These are phyloP conservation scores for Turnera subulata DNA, from an alignment of 345 rosid genomes.

Conservation along the genomic window DNA sequence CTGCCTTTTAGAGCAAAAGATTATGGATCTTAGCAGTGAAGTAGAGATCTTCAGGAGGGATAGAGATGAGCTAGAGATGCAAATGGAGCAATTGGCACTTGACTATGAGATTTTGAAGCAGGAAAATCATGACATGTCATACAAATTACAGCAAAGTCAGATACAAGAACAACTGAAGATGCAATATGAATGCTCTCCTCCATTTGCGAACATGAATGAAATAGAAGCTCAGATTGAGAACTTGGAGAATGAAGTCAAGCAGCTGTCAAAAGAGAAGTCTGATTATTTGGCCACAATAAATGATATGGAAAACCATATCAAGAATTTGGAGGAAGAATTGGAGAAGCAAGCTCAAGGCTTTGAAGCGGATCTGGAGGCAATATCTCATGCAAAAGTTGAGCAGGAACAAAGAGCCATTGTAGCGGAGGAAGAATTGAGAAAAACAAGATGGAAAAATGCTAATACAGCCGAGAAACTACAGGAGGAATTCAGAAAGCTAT, in stretches of 20 bases:
- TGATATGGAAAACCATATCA: slow-evolving; percentile 47
- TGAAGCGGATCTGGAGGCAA: slow-evolving; percentile 58
- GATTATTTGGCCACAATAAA: slow-evolving; percentile 35
- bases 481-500: slow-evolving; percentile 70
- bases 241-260: slow-evolving; percentile 22
- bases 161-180: slow-evolving; percentile 72
- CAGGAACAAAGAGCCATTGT: slow-evolving; percentile 82
- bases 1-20: slow-evolving; percentile 56
- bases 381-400: slow-evolving; percentile 49
- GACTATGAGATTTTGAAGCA: slow-evolving; percentile 96
- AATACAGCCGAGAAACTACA: slow-evolving; percentile 75
- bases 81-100: slow-evolving; percentile 91
- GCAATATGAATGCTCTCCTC: slow-evolving; percentile 65
- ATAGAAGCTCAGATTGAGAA: slow-evolving; percentile 24
- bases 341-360: slow-evolving; percentile 51
- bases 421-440: slow-evolving; percentile 75
- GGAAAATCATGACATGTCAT: slow-evolving; percentile 66
- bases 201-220: slow-evolving; percentile 25
- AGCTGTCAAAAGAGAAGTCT: slow-evolving; percentile 22
- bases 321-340: slow-evolving; percentile 63
- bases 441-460: slow-evolving; percentile 64
- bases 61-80: slow-evolving; percentile 83
- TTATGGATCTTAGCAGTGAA: slow-evolving; percentile 62
- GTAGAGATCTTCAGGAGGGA: slow-evolving; percentile 73
- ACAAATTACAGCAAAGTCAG: slow-evolving; percentile 78